Base-by-base conservation (phyloP, 495 filamentous ascomycete genomes). In the Collariella sp. region DNA sequence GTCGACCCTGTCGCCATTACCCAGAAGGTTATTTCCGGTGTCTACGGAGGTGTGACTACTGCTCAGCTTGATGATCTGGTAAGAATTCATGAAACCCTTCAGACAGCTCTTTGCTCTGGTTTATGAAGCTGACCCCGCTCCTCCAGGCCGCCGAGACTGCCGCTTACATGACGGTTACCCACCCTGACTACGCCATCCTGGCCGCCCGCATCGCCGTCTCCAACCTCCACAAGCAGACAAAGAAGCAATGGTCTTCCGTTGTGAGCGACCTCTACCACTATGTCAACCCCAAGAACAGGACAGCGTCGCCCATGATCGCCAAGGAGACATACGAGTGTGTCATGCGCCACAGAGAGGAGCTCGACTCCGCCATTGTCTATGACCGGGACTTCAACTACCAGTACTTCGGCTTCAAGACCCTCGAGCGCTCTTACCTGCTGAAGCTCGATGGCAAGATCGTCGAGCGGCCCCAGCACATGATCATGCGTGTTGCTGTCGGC, bases 311-410 rank as follows among this genome's bases (percentile, higher is more conserved):
- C 24, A 96, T 98, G 93, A 96, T 98, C 58, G 87, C 91, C 15
- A 68, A 90, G 60, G 74, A 87, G 52, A 89, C 83, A 15, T 94
- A 95, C 65, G 88, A 96, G 56, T 87, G 79, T 51, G 85, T 98
- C 60, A 90, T 91, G 87, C 88, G 87, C 69, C 88, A 98, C 70
- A 88, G 86, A 50, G 91, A 95, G 20, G 93, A 97, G 66, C 79
- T 98, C 35, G 95, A 98, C 78, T 96, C 93, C 15, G 91, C 93
- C 58, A 97, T 98, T 63, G 93, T 98, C 58, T 98, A 97, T 60
- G 93, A 98, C 72, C 84, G 93, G 52, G 93, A 98, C 67, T 98
- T 98, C 80, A 96, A 97, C 79, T 98, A 98, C 76, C 95, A 98
- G 76, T 98, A 89, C 76, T 98, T 98, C 55, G 93, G 93, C 52